A percentile compares a stretch with the other conserved stretches of the same genome.
These are phyloP conservation scores for Wickerhamiella sorbophila DNA, from an alignment of 805 yeast genomes.

Conservation along the genomic window DNA sequence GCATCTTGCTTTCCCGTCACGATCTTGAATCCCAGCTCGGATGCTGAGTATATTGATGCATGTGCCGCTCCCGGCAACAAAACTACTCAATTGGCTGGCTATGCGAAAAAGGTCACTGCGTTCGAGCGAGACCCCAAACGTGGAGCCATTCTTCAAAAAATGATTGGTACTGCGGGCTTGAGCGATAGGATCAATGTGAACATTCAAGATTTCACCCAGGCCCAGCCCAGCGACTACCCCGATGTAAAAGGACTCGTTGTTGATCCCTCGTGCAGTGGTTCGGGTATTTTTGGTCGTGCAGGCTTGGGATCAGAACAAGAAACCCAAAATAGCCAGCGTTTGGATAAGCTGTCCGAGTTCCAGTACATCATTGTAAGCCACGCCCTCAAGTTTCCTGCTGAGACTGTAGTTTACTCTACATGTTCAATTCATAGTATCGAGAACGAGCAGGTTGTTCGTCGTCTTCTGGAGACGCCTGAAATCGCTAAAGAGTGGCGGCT, in stretches of 20 bases:
- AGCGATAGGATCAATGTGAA: slow-evolving; percentile 30
- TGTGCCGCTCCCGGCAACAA: slow-evolving; percentile 99
- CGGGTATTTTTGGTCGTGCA: slow-evolving; percentile 84
- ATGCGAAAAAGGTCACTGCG: slow-evolving; percentile 40
- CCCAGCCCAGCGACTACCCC: slow-evolving; percentile 40
- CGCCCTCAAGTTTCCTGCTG: slow-evolving; percentile 60
- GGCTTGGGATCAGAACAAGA: slow-evolving; percentile 36
- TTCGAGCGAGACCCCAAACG: slow-evolving; percentile 76
- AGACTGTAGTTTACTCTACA: slow-evolving; percentile 78
- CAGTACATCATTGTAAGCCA: slow-evolving; percentile 81
- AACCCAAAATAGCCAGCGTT: slow-evolving; percentile 34
- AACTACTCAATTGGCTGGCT: slow-evolving; percentile 80
- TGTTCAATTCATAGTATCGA: slow-evolving; percentile 92
- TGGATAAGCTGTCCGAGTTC: slow-evolving; percentile 65
- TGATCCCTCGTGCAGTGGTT: slow-evolving; percentile 96
- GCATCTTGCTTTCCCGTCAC: slow-evolving; percentile 95
- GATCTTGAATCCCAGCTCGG: slow-evolving; percentile 50
- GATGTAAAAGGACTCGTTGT: slow-evolving; percentile 70
- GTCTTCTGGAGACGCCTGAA: slow-evolving; percentile 52
- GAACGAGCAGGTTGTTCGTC: slow-evolving; percentile 82
- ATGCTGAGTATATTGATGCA: slow-evolving; percentile 66
- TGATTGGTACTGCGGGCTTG: slow-evolving; percentile 72
- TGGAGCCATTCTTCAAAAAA: slow-evolving; percentile 51
- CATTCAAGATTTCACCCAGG: slow-evolving; percentile 47
- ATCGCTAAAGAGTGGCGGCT: slow-evolving; percentile 57